Conservation (phyloP, 2,329 filamentous ascomycete species). For the Paracoccidioides lutzii region DNA sequence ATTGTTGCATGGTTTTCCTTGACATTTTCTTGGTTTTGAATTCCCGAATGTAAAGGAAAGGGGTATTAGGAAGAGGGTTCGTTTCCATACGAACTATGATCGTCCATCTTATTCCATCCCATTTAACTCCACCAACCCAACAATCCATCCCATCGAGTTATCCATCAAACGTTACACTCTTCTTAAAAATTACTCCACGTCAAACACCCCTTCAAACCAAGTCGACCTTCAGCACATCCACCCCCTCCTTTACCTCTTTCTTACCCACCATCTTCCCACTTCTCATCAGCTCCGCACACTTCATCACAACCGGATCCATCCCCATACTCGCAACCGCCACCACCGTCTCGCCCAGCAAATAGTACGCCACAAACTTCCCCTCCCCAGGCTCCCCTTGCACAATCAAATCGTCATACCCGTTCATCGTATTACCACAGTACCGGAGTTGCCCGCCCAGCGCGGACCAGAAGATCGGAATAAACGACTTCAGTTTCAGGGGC, state of each 20-base stretch:
- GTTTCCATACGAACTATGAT: background rate
- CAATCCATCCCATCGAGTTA: background rate
- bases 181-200: background rate
- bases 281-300: constrained; percentile 75
- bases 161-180: background rate
- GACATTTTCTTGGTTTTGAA: too few species aligned
- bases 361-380: constrained; percentile 78
- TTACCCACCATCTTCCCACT: constrained; percentile 71
- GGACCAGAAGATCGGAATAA: constrained; percentile 95
- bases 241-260: constrained; percentile 52
- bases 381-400: constrained; percentile 64
- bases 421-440: constrained; percentile 78
- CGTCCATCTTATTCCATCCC: background rate
- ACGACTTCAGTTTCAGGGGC: constrained; percentile 49
- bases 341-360: constrained; percentile 70
- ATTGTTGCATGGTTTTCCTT: background rate
- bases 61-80: background rate
- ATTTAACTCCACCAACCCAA: too few species aligned
- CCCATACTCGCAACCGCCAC: constrained; percentile 88
- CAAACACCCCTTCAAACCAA: constrained; percentile 4
- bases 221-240: constrained; percentile 26
- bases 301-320: constrained; percentile 72
- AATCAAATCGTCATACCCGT: constrained; percentile 77
- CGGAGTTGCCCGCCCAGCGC: constrained; percentile 78
- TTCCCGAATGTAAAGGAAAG: too few species aligned